Conservation (phyloP, 2,329 filamentous ascomycete species). For the Biscogniauxia mediterranea region DNA sequence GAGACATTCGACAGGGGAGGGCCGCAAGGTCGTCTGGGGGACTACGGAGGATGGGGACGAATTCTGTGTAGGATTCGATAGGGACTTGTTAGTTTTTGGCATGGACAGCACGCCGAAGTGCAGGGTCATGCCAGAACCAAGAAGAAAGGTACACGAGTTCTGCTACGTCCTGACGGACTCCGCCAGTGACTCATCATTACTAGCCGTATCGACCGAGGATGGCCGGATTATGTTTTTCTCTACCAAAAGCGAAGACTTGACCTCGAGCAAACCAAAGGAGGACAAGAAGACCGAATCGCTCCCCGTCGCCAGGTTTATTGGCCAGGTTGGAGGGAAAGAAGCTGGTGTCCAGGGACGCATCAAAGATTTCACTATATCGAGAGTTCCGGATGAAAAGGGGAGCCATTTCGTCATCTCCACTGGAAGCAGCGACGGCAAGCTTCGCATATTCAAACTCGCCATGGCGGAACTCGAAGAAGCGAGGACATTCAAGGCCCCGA, state of each 20-base stretch:
- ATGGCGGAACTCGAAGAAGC: constrained; percentile 39
- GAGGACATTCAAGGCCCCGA: constrained; percentile 25
- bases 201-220: constrained; percentile 86
- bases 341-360: constrained; percentile 68
- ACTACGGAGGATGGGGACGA: constrained; percentile 67
- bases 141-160: constrained; percentile 82
- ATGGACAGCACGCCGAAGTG: constrained; percentile 83
- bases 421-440: constrained; percentile 79
- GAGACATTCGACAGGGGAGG: constrained; percentile 76
- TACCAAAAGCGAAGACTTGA: constrained; percentile 53
- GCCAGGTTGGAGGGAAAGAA: constrained; percentile 74
- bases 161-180: constrained; percentile 61
- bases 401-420: constrained; percentile 60
- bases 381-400: constrained; percentile 37
- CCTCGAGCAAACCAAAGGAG: constrained; percentile 36
- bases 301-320: constrained; percentile 64
- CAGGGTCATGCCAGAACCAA: constrained; percentile 63
- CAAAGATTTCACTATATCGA: constrained; percentile 80
- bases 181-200: constrained; percentile 49
- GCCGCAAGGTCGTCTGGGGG: constrained; percentile 79
- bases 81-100: constrained; percentile 80
- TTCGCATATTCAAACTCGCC: constrained; percentile 72
- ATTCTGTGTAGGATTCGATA: constrained; percentile 86
- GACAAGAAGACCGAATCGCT: constrained; percentile 41
- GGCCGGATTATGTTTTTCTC: constrained; percentile 83